These are phyloP conservation scores for Craspedostauros australis DNA, from an alignment of 108 stramenopile genomes.

Conservation along the genomic window DNA sequence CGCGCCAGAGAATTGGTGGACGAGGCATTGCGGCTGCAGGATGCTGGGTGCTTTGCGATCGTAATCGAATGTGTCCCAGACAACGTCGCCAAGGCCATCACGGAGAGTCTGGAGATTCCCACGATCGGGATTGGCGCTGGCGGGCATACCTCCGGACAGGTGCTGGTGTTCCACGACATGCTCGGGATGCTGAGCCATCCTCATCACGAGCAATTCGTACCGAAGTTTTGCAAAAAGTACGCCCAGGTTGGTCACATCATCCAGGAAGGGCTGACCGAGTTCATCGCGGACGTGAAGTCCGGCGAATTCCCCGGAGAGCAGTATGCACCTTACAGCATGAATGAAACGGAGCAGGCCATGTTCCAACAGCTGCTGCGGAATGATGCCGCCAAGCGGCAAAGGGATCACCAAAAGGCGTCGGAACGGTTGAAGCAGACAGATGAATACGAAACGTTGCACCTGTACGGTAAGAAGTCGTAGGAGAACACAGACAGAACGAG, in stretches of 20 bases:
- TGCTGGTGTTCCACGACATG: slow-evolving; percentile 98
- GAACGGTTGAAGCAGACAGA: slow-evolving; percentile 51
- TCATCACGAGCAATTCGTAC: slow-evolving; percentile 95
- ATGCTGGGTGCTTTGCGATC: slow-evolving; percentile 91
- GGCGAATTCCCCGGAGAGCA: slow-evolving; percentile 85
- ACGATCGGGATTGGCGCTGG: slow-evolving; percentile 99
- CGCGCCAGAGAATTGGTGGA: slow-evolving; percentile 82
- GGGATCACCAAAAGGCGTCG: slow-evolving; percentile 42
- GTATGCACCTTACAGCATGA: slow-evolving; percentile 92
- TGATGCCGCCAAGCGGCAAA: slow-evolving; percentile 49
- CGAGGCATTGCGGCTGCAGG: slow-evolving; percentile 91
- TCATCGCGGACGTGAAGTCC: slow-evolving; percentile 89
- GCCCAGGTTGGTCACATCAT: slow-evolving; percentile 89
- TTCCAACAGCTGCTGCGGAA: slow-evolving; percentile 61
- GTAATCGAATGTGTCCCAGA: slow-evolving; percentile 97
- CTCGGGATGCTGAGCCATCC: slow-evolving; percentile 95
- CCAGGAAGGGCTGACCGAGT: slow-evolving; percentile 77
- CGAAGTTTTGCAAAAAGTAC: slow-evolving; percentile 96
- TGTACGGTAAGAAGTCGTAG: slow-evolving; percentile 41
- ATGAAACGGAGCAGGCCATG: slow-evolving; percentile 41
- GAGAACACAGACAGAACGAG: not conserved
- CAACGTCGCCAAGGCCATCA: slow-evolving; percentile 87
- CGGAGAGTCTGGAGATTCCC: slow-evolving; percentile 92
- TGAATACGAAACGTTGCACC: slow-evolving; percentile 73
- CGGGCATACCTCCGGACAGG: slow-evolving; percentile 84